A percentile compares a stretch with the other conserved stretches of the same genome.
Evolutionary conservation across 139 green algal species (phyloP).

Genomic region (Volvox reticuliferus): DNA sequence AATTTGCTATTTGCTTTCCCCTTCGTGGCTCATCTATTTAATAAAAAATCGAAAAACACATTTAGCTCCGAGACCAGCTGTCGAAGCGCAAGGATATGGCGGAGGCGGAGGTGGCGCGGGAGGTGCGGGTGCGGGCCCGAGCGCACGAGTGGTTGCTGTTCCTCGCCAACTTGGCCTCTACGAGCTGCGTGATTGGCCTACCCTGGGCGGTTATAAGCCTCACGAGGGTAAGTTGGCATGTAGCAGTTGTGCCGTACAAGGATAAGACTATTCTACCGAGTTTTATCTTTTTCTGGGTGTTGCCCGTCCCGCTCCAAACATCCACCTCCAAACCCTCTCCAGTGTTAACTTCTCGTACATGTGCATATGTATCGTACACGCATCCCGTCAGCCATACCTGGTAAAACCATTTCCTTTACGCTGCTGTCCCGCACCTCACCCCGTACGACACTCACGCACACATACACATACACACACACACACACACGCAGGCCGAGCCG

Average conservation of each 20-base stretch:
- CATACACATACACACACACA: neutral
- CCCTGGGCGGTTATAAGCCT: slow-evolving; percentile 66
- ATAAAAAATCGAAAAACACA: no score
- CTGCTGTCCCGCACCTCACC: neutral
- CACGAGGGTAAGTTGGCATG: slow-evolving; percentile 53
- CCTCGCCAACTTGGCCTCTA: slow-evolving; percentile 62
- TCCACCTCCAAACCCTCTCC: no score
- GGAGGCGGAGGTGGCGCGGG: neutral
- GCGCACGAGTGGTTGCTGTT: slow-evolving; percentile 67
- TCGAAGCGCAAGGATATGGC: neutral
- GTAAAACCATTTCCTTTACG: neutral
- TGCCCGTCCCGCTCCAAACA: no score
- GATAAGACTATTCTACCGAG: no score
- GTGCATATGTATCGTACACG: neutral
- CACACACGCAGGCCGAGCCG: slow-evolving; percentile 59
- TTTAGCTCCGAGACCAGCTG: neutral
- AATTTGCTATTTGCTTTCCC: no score
- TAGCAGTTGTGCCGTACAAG: no score
- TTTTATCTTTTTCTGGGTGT: no score
- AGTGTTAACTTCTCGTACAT: no score
- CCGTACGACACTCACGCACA: neutral
- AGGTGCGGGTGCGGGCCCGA: neutral
- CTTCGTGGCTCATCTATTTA: no score
- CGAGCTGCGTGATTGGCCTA: slow-evolving; percentile 57
- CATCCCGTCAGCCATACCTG: no score